A percentile compares a stretch with the other conserved stretches of the same genome.
phyloP scores from a whole-genome alignment of 306 rosid genomes.

The Quercus bicolor region DNA sequence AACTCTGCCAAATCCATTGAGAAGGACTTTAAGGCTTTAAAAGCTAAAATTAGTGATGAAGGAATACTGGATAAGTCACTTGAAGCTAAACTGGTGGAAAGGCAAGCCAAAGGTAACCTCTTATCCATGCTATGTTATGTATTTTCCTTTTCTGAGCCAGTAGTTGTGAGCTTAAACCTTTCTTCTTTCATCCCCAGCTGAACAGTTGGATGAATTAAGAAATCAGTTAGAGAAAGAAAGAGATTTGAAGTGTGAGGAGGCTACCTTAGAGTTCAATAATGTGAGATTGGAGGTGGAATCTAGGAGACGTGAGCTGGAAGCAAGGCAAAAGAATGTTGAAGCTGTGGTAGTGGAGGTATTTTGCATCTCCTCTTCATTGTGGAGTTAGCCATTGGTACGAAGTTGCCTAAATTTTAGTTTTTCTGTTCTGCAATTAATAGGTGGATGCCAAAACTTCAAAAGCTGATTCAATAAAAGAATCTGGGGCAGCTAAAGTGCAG shows the following conservation, averaged over 20 bases:
- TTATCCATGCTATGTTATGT: slow-evolving; percentile 12
- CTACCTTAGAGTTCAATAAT: slow-evolving; percentile 37
- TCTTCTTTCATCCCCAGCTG: slow-evolving; percentile 39
- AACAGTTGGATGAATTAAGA: slow-evolving; percentile 48
- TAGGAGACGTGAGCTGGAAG: slow-evolving; percentile 52
- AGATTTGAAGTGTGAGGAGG: slow-evolving; percentile 50
- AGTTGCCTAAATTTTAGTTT: slow-evolving; percentile 2
- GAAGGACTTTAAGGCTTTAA: slow-evolving; percentile 65
- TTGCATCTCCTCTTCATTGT: background rate
- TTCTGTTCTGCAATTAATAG: slow-evolving; percentile 36
- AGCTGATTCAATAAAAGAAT: slow-evolving; percentile 41
- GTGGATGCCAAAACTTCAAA: slow-evolving; percentile 48
- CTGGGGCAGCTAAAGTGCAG: slow-evolving; percentile 43
- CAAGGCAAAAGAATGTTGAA: slow-evolving; percentile 59
- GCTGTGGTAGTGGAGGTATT: slow-evolving; percentile 60
- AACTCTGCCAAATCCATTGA: slow-evolving; percentile 70
- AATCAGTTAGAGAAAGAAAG: slow-evolving; percentile 60
- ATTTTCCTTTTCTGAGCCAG: slow-evolving; percentile 8
- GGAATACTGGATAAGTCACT: slow-evolving; percentile 71
- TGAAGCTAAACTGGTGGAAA: slow-evolving; percentile 65
- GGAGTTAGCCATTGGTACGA: background rate
- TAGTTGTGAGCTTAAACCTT: slow-evolving; percentile 5
- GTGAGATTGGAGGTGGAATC: slow-evolving; percentile 59
- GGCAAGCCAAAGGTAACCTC: slow-evolving; percentile 59
- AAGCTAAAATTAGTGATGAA: slow-evolving; percentile 65